phyloP scores from a whole-genome alignment of 352 stramenopile species.

The Globisporangium mamillatum region DNA sequence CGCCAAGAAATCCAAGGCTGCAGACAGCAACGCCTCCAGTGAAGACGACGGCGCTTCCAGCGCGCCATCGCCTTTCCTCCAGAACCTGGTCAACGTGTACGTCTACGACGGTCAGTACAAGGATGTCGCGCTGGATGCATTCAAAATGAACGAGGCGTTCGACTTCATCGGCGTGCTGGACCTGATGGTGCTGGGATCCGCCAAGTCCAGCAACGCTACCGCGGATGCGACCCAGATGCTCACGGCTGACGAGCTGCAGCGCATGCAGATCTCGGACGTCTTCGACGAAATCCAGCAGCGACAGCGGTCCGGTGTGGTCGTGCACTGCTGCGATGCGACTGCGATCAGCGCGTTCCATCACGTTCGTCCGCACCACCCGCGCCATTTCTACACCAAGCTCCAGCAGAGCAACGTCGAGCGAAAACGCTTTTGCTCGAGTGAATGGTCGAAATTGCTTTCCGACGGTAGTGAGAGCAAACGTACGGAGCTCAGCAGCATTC shows the following conservation, averaged over 20 bases:
- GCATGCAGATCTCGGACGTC: conserved; percentile 64
- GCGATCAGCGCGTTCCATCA: conserved; percentile 39
- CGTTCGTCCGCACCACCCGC: conserved; percentile 45
- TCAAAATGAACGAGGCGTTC: conserved; percentile 83
- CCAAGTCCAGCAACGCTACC: conserved; percentile 9
- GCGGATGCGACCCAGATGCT: conserved; percentile 19
- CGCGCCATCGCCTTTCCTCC: conserved; percentile 7
- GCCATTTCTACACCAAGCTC: conserved; percentile 28
- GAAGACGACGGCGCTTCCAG: not conserved
- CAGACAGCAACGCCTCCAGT: not conserved
- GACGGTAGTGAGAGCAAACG: not conserved
- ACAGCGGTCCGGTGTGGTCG: conserved; percentile 41
- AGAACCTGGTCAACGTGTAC: conserved; percentile 59
- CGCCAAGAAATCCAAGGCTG: conserved; percentile 46
- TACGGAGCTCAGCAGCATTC: conserved; percentile 25
- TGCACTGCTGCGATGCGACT: conserved; percentile 63
- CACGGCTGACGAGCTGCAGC: conserved; percentile 35
- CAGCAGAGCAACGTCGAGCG: conserved; percentile 33
- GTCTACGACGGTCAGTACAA: conserved; percentile 71
- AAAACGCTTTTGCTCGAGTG: conserved; percentile 30
- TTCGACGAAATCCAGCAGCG: conserved; percentile 58
- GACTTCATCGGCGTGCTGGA: conserved; percentile 80
- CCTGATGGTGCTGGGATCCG: conserved; percentile 41
- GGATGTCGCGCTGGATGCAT: conserved; percentile 41
- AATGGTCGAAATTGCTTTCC: conserved; percentile 29